Conservation (phyloP, 768 basidiomycete genomes). For the Leccinum incarnatum region DNA sequence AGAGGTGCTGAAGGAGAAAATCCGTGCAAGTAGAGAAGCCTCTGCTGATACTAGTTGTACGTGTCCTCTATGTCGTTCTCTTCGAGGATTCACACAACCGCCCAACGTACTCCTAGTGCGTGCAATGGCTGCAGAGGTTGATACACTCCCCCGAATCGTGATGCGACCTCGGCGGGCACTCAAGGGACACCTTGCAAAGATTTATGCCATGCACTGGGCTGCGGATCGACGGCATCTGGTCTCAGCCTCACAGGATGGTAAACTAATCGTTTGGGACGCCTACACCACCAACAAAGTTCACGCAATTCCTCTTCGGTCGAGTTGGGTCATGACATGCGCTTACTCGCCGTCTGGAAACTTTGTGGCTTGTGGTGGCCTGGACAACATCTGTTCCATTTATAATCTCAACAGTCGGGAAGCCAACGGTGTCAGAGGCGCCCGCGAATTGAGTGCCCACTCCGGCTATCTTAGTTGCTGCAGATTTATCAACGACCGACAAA, state of each 20-base stretch:
- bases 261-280: conserved; percentile 99
- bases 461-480: conserved; percentile 98
- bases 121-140: conserved; percentile 97
- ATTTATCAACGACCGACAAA: conserved; percentile 98
- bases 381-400: conserved; percentile 99
- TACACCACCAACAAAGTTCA: conserved; percentile 99
- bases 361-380: conserved; percentile 97
- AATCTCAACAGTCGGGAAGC: conserved; percentile 76
- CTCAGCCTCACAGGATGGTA: conserved; percentile 99
- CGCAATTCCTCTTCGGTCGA: conserved; percentile 94
- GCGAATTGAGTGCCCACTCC: conserved; percentile 95
- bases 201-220: conserved; percentile 99
- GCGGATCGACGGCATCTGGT: conserved; percentile 96
- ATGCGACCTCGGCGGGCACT: conserved; percentile 96
- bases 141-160: conserved; percentile 91
- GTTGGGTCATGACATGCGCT: conserved; percentile 99
- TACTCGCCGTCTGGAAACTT: conserved; percentile 97
- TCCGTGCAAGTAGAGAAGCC: conserved; percentile 92
- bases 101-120: conserved; percentile 57
- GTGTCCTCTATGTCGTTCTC: conserved; percentile 34
- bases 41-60: conserved; percentile 96
- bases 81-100: conserved; percentile 13
- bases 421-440: conserved; percentile 83
- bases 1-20: conserved; percentile 98
- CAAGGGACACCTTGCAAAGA: conserved; percentile 97